phyloP scores from a whole-genome alignment of 2,329 filamentous ascomycete species.

The Hymenoscyphus albidus region DNA sequence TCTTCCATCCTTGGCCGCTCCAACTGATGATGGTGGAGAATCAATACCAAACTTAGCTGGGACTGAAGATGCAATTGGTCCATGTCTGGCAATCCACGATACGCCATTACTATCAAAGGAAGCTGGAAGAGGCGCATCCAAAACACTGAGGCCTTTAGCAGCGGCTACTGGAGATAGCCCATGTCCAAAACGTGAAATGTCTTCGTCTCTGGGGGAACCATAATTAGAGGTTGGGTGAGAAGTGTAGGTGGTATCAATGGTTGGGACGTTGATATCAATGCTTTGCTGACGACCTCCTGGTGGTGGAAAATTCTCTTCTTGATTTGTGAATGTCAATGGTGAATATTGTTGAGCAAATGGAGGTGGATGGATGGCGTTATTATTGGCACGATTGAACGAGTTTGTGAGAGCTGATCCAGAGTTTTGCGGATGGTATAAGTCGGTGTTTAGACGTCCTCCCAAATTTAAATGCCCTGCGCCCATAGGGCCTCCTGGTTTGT shows the following conservation, averaged over 20 bases:
- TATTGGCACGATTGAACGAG: conserved; percentile 59
- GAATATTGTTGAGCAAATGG: conserved; percentile 38
- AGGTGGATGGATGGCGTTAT: conserved; percentile 41
- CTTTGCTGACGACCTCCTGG: conserved; percentile 37
- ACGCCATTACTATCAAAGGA: conserved; percentile 97
- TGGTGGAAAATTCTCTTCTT: conserved; percentile 48
- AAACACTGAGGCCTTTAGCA: conserved; percentile 72
- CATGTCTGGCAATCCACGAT: conserved; percentile 84
- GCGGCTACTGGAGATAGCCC: conserved; percentile 73
- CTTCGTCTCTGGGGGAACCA: conserved; percentile 78
- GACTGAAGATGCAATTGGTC: conserved; percentile 86
- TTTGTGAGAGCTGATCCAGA: conserved; percentile 74
- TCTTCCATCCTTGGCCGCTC: conserved; percentile 55
- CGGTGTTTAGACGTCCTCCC: conserved; percentile 65
- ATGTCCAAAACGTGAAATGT: conserved; percentile 57
- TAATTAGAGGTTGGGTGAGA: conserved; percentile 59
- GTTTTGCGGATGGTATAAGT: conserved; percentile 59
- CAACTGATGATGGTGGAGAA: conserved; percentile 73
- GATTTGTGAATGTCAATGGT: conserved; percentile 45
- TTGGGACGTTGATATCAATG: conserved; percentile 44
- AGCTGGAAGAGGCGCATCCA: conserved; percentile 87
- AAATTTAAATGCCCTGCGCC: conserved; percentile 56
- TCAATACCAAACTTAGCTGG: conserved; percentile 89
- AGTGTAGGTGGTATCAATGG: conserved; percentile 51
- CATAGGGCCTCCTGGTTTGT: conserved; percentile 52